Evolutionary conservation across 106 monocot genomes (phyloP), one percentile per base, ranked within the genome.

Genomic region (Dendrobium officinale): DNA sequence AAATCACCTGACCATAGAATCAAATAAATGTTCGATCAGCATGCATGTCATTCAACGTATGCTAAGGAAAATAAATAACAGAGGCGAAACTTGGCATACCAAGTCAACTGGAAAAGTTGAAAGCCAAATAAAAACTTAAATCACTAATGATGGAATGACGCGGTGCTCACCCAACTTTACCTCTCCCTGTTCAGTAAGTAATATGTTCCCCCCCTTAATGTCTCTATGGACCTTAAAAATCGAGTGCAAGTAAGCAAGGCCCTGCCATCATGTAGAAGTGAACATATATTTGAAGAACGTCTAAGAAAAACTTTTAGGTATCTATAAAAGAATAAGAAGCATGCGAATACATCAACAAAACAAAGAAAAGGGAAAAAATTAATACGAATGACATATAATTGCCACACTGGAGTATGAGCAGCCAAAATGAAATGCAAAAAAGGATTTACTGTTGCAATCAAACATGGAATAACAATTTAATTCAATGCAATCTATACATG

Each of bases 171-270:
- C 98, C 83, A 99, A 87, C 83, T 99, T 99, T 81, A 99, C 98
- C 85, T 99, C 98, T 83, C 98, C 98, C 51, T 95, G 98, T 8
- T 99, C 98, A 72, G 98, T 99, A 73, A 99, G 95, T 81, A 99
- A 88, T 81, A 99, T 95, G 84, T 99, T 99, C n/a, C 98, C 95
- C 83, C 98, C 98, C 70, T 99, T 99, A 73, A 99, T 99, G 79
- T 99, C 98, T 86, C 98, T 99, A 81, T 99, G 98, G 64, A 99
- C 98, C 80, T 99, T 99, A 88, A 99, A 99, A 68, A 99, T 99
- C 64, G 98, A 99, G 81, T 99, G 98, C 85, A 99, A 90, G 80
- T 99, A 99, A 77, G 95, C 85, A 75, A 99, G 94, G 73, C 98
- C 98, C 98, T 99, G 73, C 80, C 80, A 88, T 67, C 29, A 81